These are phyloP conservation scores for Stephanodiscus triporus DNA, from an alignment of 108 stramenopile genomes.

Conservation along the genomic window DNA sequence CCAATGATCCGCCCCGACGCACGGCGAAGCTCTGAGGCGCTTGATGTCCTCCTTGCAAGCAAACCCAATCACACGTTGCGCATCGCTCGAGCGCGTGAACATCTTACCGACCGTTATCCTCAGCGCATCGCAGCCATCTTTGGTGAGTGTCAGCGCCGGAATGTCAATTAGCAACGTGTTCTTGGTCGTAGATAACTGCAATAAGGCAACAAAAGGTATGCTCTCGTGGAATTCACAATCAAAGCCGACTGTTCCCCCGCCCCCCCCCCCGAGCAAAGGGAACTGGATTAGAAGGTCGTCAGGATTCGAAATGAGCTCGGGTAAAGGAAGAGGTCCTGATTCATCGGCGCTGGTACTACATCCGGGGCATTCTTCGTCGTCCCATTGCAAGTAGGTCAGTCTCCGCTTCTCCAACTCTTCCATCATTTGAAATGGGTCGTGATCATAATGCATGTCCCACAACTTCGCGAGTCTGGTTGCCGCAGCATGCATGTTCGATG, in stretches of 20 bases:
- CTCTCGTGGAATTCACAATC: conserved; percentile 79
- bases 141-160: conserved; percentile 58
- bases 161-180: conserved; percentile 69
- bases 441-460: conserved; percentile 60
- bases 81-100: conserved; percentile 44
- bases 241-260: conserved; percentile 59
- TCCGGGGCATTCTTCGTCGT: conserved; percentile 54
- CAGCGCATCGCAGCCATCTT: conserved; percentile 62
- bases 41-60: conserved; percentile 70
- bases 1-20: conserved; percentile 30
- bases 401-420: conserved; percentile 49
- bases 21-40: conserved; percentile 59
- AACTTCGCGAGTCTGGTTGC: conserved; percentile 61
- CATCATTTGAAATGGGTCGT: conserved; percentile 55
- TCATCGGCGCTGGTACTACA: neutral
- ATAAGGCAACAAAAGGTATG: conserved; percentile 52
- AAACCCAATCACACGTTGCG: conserved; percentile 62
- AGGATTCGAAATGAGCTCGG: conserved; percentile 53
- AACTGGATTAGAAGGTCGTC: conserved; percentile 36
- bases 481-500: conserved; percentile 48
- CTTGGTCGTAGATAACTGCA: conserved; percentile 59
- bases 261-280: neutral
- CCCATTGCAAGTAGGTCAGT: conserved; percentile 72
- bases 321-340: conserved; percentile 25
- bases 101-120: conserved; percentile 57